Conservation (phyloP, 2,329 filamentous ascomycete species). For the Fusarium circinatum region DNA sequence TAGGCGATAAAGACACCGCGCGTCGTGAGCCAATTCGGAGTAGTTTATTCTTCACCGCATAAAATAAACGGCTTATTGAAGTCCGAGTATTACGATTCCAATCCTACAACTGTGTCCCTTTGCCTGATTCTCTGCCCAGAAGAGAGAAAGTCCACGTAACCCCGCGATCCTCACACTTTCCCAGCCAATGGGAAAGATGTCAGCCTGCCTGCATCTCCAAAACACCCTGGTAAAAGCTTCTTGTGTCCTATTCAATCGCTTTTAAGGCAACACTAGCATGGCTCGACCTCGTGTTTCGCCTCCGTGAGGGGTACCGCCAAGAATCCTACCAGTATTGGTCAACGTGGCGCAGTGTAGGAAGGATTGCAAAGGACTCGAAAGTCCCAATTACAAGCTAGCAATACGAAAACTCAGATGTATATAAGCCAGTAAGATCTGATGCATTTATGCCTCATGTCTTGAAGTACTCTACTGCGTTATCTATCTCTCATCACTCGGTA, state of each 20-base stretch:
- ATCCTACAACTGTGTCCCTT: neutral
- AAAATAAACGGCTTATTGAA: fast-evolving
- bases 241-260: neutral
- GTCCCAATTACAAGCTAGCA: fast-evolving
- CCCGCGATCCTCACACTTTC: neutral
- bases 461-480: fast-evolving
- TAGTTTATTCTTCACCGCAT: too few species aligned
- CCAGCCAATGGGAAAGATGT: neutral
- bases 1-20: neutral
- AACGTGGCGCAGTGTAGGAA: neutral
- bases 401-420: neutral
- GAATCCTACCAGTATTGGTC: fast-evolving
- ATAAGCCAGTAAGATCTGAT: neutral
- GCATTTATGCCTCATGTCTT: fast-evolving
- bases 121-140: neutral
- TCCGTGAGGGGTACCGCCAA: neutral
- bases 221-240: neutral
- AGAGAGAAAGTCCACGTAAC: neutral
- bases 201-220: too few species aligned
- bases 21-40: neutral
- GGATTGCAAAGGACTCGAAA: neutral
- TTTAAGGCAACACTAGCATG: neutral
- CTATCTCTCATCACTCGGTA: neutral
- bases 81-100: neutral
- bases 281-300: neutral